Base-by-base conservation (phyloP, 192 early-diverging fungal genomes). In the Umbelopsis sp. region DNA sequence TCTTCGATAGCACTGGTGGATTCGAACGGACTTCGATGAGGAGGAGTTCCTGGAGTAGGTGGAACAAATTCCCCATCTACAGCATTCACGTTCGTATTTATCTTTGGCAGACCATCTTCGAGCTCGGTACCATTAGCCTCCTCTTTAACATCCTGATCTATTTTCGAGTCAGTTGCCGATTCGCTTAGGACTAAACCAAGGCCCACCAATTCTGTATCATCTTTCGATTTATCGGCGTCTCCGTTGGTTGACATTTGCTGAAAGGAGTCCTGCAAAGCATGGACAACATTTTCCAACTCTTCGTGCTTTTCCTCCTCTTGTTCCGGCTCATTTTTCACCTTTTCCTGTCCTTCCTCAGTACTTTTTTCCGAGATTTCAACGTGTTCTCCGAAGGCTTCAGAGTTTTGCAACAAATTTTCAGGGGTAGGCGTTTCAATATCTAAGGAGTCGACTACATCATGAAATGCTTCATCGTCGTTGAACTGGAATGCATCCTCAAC, bases 11-110 rank as follows among this genome's bases (percentile, higher is more conserved):
- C 0, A 15, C 55, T 23, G 16, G 33, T 37, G 1, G 12, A 25
- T 3, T 61, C 55, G 1, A 61, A 61, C 25, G 55, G 55, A 25
- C 44, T 30, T 49, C 58, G 16, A 18, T 20, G 35, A 8, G 58
- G 55, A 64, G 70, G 70, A 46, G 68, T 70, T 21, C 70, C 70
- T 6, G 70, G 70, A 46, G 45, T 71, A 48, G 70, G 70, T 37
- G 70, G 70, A 45, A 45, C 44, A 49, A 71, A 48, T 9, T 66
- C 70, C 11, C 41, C 46, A 35, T 70, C 67, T 35, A 22, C 30
- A 27, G 67, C 20, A 18, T 41, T 25, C 13, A 51, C 37, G 35
- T 52, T 33, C 20, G 49, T 51, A 6, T 52, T 52, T 37, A 69
- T 44, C 21, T 69, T 49, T 8, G 49, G 49, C 12, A 25, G 35